A percentile compares a stretch with the other conserved stretches of the same genome.
Evolutionary conservation across 1,284 basidiomycete genomes (phyloP).

Genomic region (Meripilus lineatus): DNA sequence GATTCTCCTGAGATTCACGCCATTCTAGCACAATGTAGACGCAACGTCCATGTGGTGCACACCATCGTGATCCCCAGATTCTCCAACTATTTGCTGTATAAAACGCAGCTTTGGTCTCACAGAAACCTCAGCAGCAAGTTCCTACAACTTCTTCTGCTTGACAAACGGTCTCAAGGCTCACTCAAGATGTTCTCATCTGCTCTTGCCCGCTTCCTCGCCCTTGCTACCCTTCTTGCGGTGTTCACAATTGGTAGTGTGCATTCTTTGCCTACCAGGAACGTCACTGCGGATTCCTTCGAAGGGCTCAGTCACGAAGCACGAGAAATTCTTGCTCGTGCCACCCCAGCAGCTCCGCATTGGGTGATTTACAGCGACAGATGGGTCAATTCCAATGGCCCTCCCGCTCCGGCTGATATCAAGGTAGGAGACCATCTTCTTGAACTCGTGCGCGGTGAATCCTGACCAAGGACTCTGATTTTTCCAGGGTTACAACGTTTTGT

Average conservation of each 20-base stretch:
- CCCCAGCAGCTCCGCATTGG: conserved; percentile 35
- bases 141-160: no score
- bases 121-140: no score
- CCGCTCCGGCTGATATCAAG: conserved; percentile 30
- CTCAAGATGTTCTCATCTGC: conserved; percentile 6
- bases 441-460: background rate
- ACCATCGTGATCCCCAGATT: no score
- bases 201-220: conserved; percentile 3
- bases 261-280: conserved; percentile 5
- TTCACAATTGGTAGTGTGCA: background rate
- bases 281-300: conserved; percentile 4
- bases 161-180: background rate
- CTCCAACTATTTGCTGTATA: no score
- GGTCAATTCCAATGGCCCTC: conserved; percentile 34
- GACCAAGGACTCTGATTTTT: background rate
- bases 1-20: no score
- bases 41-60: no score
- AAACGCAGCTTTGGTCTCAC: no score
- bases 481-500: conserved; percentile 49
- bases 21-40: no score
- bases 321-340: conserved; percentile 20
- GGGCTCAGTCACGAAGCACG: conserved; percentile 14
- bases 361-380: conserved; percentile 40
- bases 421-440: conserved; percentile 18
- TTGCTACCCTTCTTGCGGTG: conserved; percentile 6